Conservation (phyloP, 805 yeast species). For the Scheffersomyces spartinae region DNA sequence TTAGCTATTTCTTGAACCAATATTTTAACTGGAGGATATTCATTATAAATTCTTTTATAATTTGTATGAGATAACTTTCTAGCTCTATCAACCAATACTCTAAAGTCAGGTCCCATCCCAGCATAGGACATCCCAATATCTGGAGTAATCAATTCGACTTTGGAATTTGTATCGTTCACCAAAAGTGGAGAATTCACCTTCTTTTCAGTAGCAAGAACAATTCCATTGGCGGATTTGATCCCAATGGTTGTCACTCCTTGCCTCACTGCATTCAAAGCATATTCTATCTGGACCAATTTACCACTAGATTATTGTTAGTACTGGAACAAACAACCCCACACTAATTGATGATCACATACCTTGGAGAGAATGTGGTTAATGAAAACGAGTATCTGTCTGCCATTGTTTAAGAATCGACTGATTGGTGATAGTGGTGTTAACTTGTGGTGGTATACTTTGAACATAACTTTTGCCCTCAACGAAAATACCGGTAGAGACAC, state of each 20-base stretch:
- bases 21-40: constrained; percentile 93
- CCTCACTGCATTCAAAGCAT: constrained; percentile 93
- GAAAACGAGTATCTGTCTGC: constrained; percentile 98
- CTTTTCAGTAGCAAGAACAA: constrained; percentile 93
- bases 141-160: constrained; percentile 80
- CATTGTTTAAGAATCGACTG: too few species aligned
- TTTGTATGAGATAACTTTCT: constrained; percentile 87
- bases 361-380: constrained; percentile 93
- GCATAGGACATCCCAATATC: constrained; percentile 94
- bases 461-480: too few species aligned
- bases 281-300: constrained; percentile 93
- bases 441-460: too few species aligned
- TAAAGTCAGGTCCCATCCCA: constrained; percentile 98
- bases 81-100: constrained; percentile 88
- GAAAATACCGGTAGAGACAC: too few species aligned
- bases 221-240: constrained; percentile 87
- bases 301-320: constrained; percentile 43
- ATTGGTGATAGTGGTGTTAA: too few species aligned
- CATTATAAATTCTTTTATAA: constrained; percentile 88
- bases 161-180: constrained; percentile 61
- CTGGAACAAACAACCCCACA: not conserved
- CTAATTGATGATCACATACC: constrained; percentile 36
- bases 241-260: constrained; percentile 97
- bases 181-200: constrained; percentile 72
- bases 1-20: constrained; percentile 91